phyloP scores from a whole-genome alignment of 2,329 filamentous ascomycete genomes.

The Thermomyces lanuginosus region DNA sequence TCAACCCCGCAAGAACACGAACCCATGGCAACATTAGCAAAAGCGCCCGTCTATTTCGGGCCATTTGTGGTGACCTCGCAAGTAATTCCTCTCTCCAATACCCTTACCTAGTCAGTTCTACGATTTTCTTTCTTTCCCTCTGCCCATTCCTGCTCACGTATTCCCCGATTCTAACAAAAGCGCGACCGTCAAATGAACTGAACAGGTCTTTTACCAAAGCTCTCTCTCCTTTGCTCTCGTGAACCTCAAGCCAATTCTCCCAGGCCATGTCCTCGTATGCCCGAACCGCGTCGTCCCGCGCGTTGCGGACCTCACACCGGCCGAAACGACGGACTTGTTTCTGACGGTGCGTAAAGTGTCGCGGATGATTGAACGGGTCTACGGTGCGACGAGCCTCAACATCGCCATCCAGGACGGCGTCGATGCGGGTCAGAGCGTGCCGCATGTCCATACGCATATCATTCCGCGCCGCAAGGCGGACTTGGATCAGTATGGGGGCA shows the following conservation, averaged over 20 bases:
- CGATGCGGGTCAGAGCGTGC: slow-evolving; percentile 82
- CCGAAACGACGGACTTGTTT: slow-evolving; percentile 75
- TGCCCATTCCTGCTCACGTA: slow-evolving; percentile 2
- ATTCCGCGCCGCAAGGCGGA: slow-evolving; percentile 54
- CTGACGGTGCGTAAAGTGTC: slow-evolving; percentile 69
- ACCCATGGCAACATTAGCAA: slow-evolving; percentile 6
- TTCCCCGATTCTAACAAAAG: slow-evolving; percentile 2
- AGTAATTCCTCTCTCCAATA: slow-evolving; percentile 27
- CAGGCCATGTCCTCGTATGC: slow-evolving; percentile 83
- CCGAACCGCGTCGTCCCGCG: slow-evolving; percentile 53
- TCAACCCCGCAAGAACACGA: neutral
- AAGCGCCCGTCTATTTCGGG: slow-evolving; percentile 48
- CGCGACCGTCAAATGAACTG: neutral
- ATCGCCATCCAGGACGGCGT: slow-evolving; percentile 87
- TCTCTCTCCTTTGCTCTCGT: slow-evolving; percentile 71
- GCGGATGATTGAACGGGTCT: slow-evolving; percentile 50
- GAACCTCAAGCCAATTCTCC: slow-evolving; percentile 86
- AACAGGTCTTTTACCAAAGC: slow-evolving; percentile 73
- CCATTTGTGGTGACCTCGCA: slow-evolving; percentile 61
- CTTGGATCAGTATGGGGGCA: slow-evolving; percentile 39
- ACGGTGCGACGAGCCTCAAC: slow-evolving; percentile 62
- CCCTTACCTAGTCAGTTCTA: neutral
- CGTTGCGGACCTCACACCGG: slow-evolving; percentile 53
- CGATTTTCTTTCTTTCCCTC: neutral
- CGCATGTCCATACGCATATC: slow-evolving; percentile 85